These are phyloP conservation scores for Nematodospora anomalae DNA, from an alignment of 1,139 yeast species.

Conservation along the genomic window DNA sequence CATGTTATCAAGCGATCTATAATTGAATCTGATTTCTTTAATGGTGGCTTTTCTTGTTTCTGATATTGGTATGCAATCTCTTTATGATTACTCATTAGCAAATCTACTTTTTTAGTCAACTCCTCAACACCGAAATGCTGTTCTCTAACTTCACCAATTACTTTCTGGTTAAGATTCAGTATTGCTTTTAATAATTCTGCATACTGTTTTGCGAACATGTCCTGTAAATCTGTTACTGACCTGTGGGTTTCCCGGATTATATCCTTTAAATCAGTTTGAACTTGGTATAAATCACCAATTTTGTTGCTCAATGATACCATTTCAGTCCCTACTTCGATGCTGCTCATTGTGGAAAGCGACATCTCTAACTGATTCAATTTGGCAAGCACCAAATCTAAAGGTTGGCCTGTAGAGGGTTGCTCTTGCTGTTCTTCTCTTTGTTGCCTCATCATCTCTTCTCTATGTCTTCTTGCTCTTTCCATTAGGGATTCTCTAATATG, in stretches of 20 bases:
- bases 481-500: constrained; percentile 36
- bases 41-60: constrained; percentile 6
- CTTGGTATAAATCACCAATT: constrained; percentile 3
- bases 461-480: constrained; percentile 34
- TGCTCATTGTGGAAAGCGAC: not conserved
- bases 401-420: not conserved
- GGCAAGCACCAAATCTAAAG: constrained; percentile 1
- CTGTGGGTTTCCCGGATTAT: constrained; percentile 1
- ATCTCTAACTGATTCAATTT: constrained; percentile 10
- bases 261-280: constrained; percentile 2
- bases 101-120: constrained; percentile 39
- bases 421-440: constrained; percentile 9
- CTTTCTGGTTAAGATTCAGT: constrained; percentile 35
- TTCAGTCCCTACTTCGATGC: constrained; percentile 3
- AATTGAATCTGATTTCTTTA: not conserved
- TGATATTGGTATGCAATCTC: constrained; percentile 37
- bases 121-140: constrained; percentile 40
- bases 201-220: constrained; percentile 32
- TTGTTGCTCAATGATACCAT: constrained; percentile 1
- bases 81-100: constrained; percentile 44
- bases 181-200: constrained; percentile 36
- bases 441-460: constrained; percentile 21
- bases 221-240: constrained; percentile 23
- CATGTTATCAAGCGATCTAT: constrained; percentile 31
- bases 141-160: constrained; percentile 47